Evolutionary conservation across 768 basidiomycete genomes (phyloP).

Genomic region (Daedalea quercina): DNA sequence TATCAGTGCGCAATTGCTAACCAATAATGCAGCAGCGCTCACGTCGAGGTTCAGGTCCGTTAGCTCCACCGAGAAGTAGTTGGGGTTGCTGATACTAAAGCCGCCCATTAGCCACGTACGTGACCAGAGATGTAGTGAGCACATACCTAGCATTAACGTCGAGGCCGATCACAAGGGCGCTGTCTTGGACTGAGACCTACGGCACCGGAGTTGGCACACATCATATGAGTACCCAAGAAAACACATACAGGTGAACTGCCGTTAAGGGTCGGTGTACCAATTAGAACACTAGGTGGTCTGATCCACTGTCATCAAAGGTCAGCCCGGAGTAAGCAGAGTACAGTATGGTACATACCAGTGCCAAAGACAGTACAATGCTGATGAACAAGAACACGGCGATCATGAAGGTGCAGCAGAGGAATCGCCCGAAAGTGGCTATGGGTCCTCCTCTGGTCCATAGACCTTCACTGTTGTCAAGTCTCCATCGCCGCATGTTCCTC

Average conservation of each 20-base stretch:
- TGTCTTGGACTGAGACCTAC: constrained; percentile 29
- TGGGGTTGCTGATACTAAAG: constrained; percentile 70
- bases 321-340: not conserved
- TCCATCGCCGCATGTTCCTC: constrained; percentile 22
- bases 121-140: not conserved
- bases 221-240: not conserved
- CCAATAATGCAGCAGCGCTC: constrained; percentile 7
- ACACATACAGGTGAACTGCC: constrained; percentile 40
- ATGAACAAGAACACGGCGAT: constrained; percentile 56
- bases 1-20: constrained; percentile 1
- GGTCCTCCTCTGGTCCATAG: constrained; percentile 69
- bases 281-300: constrained; percentile 59
- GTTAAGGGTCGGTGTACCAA: constrained; percentile 39
- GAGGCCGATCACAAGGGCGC: constrained; percentile 49
- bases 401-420: constrained; percentile 74
- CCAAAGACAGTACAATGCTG: constrained; percentile 59
- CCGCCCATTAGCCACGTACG: not conserved
- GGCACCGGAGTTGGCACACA: not conserved
- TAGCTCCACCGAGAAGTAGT: constrained; percentile 68
- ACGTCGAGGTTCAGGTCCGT: constrained; percentile 59
- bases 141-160: constrained; percentile 62
- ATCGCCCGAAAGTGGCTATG: constrained; percentile 54
- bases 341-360: constrained; percentile 43
- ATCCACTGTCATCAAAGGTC: constrained; percentile 49
- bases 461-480: constrained; percentile 51